Conservation (phyloP, 768 basidiomycete species). For the Suillus luteus region DNA sequence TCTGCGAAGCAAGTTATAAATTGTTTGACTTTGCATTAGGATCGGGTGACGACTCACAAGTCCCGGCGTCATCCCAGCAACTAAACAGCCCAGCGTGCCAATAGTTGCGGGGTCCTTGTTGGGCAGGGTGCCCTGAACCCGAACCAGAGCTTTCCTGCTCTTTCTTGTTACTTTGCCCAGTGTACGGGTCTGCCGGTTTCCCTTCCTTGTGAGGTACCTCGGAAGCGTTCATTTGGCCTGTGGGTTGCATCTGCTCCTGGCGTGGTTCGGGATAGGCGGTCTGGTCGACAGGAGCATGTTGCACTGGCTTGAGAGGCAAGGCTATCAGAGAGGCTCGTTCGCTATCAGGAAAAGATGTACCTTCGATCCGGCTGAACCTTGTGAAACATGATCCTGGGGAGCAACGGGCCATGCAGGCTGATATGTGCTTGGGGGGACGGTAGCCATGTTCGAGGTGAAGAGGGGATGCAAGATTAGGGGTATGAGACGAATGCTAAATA, state of each 20-base stretch:
- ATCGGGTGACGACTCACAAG: slow-evolving; percentile 5
- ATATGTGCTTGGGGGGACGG: neutral
- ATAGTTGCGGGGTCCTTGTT: neutral
- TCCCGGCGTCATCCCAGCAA: slow-evolving; percentile 8
- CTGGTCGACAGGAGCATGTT: neutral
- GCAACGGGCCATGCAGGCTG: neutral
- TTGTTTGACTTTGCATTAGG: too few species aligned
- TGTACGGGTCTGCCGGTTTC: neutral
- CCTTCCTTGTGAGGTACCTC: neutral
- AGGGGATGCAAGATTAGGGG: slow-evolving; percentile 5
- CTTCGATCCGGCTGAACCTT: neutral
- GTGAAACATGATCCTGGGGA: neutral
- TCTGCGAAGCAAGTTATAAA: neutral
- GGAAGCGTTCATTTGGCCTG: neutral
- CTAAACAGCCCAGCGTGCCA: slow-evolving; percentile 6
- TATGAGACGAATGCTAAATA: neutral
- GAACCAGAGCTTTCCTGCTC: neutral
- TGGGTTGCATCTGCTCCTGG: slow-evolving; percentile 7
- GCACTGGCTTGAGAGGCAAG: neutral
- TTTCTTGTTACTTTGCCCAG: neutral
- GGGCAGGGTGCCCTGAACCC: neutral
- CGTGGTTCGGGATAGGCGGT: neutral
- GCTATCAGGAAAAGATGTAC: neutral
- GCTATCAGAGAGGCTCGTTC: neutral
- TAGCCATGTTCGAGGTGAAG: neutral